Evolutionary conservation across 2,329 filamentous ascomycete species (phyloP).

Genomic region (Aotearoamyces nothofagi): DNA sequence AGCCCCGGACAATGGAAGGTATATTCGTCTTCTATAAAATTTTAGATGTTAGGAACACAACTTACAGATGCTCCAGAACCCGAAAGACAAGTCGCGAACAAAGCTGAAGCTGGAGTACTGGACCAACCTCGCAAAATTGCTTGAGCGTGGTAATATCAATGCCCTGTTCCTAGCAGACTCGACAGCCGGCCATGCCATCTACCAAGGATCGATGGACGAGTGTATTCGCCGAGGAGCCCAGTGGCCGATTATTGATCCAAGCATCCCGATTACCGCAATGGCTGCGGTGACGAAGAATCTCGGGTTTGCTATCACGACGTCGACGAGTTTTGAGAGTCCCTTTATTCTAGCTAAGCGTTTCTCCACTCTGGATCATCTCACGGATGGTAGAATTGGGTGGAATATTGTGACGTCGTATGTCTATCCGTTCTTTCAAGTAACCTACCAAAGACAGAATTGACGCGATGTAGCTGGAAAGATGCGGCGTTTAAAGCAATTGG

Average conservation of each 20-base stretch:
- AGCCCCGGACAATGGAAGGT: conserved; percentile 45
- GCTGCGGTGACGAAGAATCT: conserved; percentile 49
- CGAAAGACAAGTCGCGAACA: conserved; percentile 43
- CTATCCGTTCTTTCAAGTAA: too few species aligned
- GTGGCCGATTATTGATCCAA: conserved; percentile 40
- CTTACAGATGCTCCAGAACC: too few species aligned
- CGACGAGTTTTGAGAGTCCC: conserved; percentile 52
- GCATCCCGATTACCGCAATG: conserved; percentile 48
- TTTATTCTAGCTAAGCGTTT: conserved; percentile 50
- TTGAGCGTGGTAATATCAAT: conserved; percentile 45
- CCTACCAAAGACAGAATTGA: too few species aligned
- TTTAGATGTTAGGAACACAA: too few species aligned
- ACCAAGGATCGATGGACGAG: conserved; percentile 36
- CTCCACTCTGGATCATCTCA: conserved; percentile 50
- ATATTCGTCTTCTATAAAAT: too few species aligned
- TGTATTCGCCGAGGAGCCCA: conserved; percentile 47
- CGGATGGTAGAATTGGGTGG: conserved; percentile 45
- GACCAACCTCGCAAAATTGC: conserved; percentile 39
- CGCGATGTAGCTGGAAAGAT: too few species aligned
- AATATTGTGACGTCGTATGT: too few species aligned
- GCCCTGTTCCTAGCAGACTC: conserved; percentile 48
- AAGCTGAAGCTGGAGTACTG: conserved; percentile 49
- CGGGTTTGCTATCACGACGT: conserved; percentile 49
- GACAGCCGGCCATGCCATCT: conserved; percentile 47
- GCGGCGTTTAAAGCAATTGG: too few species aligned